These are phyloP conservation scores for Penicillium sp. DNA, from an alignment of 2,329 filamentous ascomycete species.

Conservation along the genomic window DNA sequence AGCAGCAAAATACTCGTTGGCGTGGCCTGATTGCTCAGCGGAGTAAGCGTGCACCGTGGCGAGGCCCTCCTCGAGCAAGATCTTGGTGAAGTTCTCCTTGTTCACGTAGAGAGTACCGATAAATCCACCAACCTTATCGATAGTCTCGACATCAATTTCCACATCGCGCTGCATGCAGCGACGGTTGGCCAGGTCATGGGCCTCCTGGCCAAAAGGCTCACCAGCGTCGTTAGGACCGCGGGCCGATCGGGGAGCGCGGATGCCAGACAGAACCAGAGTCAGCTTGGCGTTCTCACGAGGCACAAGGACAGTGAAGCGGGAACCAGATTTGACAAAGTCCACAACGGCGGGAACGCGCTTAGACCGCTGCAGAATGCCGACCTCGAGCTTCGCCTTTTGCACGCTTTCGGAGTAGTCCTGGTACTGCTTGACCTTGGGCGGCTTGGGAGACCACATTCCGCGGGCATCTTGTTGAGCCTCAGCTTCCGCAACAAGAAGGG, in stretches of 20 bases:
- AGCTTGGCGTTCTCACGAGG: constrained; percentile 91
- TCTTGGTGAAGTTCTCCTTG: constrained; percentile 91
- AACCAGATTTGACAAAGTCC: constrained; percentile 96
- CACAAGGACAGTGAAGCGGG: constrained; percentile 84
- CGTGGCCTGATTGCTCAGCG: constrained; percentile 89
- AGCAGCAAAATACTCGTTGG: constrained; percentile 76
- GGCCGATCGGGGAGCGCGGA: constrained; percentile 82
- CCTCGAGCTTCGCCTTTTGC: constrained; percentile 92
- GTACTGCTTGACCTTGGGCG: constrained; percentile 74
- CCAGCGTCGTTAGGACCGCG: constrained; percentile 72
- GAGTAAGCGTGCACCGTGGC: constrained; percentile 91
- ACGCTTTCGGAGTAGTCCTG: constrained; percentile 85
- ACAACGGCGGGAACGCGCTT: constrained; percentile 89
- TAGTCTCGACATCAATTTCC: constrained; percentile 89
- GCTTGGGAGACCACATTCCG: constrained; percentile 91
- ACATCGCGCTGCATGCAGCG: constrained; percentile 91
- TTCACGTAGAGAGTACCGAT: constrained; percentile 91
- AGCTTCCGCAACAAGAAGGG: constrained; percentile 42
- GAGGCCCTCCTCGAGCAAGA: constrained; percentile 87
- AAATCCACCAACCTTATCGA: constrained; percentile 95
- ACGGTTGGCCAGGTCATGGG: constrained; percentile 81
- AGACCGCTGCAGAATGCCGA: constrained; percentile 79
- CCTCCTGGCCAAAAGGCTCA: constrained; percentile 93
- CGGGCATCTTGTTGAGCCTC: constrained; percentile 77
- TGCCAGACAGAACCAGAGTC: constrained; percentile 88